phyloP scores from a whole-genome alignment of 225 moss, liverwort and hornwort species.

The Pleurozium schreberi region DNA sequence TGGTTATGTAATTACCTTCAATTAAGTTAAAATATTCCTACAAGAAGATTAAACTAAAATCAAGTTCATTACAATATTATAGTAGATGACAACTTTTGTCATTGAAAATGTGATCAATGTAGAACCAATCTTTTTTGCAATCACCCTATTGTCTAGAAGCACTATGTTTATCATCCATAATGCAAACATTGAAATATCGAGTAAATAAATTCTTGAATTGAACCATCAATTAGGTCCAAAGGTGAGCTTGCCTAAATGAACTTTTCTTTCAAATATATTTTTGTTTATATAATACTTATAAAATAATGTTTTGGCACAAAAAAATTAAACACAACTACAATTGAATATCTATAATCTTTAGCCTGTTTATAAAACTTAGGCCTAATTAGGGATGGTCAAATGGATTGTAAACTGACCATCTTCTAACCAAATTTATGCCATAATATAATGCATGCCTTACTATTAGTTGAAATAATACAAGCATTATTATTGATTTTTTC shows the following conservation, averaged over 20 bases:
- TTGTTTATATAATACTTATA: neutral
- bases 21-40: too few relatives aligned
- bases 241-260: neutral
- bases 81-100: too few relatives aligned
- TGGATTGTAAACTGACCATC: neutral
- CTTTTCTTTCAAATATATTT: neutral
- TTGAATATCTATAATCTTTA: neutral
- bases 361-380: neutral
- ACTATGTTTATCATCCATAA: neutral
- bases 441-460: neutral
- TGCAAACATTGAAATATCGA: neutral
- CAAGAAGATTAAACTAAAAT: too few relatives aligned
- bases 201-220: neutral
- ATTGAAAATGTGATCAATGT: too few relatives aligned
- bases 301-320: neutral
- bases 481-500: too few relatives aligned
- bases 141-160: rapidly evolving
- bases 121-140: too few relatives aligned
- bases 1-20: too few relatives aligned
- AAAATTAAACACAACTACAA: neutral
- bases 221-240: neutral
- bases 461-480: neutral
- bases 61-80: too few relatives aligned
- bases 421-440: neutral
- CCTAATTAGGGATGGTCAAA: neutral